Evolutionary conservation across 2,329 filamentous ascomycete species (phyloP), one percentile per base, ranked within the genome.

Genomic region (Cryoendolithus antarcticus): DNA sequence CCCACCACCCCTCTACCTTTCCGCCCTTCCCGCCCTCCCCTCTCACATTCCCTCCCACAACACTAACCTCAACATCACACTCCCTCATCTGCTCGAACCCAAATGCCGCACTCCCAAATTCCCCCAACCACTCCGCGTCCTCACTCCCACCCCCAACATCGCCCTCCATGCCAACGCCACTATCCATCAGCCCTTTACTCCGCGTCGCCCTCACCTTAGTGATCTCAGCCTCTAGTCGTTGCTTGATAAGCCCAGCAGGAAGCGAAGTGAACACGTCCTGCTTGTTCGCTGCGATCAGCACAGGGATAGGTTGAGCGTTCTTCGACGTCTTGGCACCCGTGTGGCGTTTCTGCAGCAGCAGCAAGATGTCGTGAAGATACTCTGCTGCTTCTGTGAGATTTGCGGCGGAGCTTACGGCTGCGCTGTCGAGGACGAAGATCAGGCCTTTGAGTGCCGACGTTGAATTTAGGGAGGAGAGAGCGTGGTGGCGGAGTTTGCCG

Each of bases 271-370:
- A 98, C 1, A 98, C 70, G 59, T 98, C 91, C 57, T 86, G 74
- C 70, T 98, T 98, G 63, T 96, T 98, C 39, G 86, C 88, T 2
- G 86, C 88, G 28, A 98, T 68, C 30, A 98, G 70, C 6, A 98
- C 71, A 0, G 83, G 78, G 6, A 93, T 70, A 13, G 74, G 69
- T 13, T 67, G 63, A 0, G 74, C 71, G 1, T 67, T 68, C 50
- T 76, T 79, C 34, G 70, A 67, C 1, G 70, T 70, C 46, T 71
- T 77, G 30, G 63, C 60, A 44, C 62, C 62, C 21, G 74, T 71
- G 35, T 77, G 72, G 34, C 80, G 72, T 61, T 80, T 82, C 65
- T 96, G 91, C 42, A 98, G 68, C 3, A 74, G 59, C 3, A 96
- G 70, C n/a, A 98, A 72, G 1, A 93, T 66, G 45, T 96, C 88